Conservation (phyloP, 163 green algal genomes). For the Coccomyxa subellipsoidea region DNA sequence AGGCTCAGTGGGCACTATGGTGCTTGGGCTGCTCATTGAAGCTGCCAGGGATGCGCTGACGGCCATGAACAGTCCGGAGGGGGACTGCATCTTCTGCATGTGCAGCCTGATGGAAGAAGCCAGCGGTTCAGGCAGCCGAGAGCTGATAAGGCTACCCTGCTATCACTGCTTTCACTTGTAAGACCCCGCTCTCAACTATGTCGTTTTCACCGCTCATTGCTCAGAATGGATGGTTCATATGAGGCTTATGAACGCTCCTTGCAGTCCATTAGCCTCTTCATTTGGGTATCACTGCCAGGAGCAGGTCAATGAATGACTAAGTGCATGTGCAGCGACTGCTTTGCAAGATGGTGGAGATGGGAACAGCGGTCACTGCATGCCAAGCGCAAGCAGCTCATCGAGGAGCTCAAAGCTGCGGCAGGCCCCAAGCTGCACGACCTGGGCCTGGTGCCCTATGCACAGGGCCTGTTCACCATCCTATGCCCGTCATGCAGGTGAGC, state of each 20-base stretch:
- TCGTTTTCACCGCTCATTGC: neutral
- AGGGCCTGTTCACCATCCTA: slow-evolving; percentile 13
- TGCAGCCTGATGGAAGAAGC: slow-evolving; percentile 10
- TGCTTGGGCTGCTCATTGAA: slow-evolving; percentile 30
- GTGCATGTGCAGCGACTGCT: slow-evolving; percentile 22
- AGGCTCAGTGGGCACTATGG: slow-evolving; percentile 16
- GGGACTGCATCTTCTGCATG: slow-evolving; percentile 33
- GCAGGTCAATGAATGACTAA: neutral
- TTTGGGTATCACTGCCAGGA: neutral
- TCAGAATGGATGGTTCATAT: neutral
- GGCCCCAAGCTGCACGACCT: neutral
- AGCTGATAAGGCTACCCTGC: slow-evolving; percentile 27
- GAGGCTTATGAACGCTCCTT: neutral
- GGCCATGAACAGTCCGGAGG: slow-evolving; percentile 25
- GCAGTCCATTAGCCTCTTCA: neutral
- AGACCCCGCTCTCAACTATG: neutral
- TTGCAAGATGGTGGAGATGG: slow-evolving; percentile 38
- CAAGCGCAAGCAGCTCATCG: slow-evolving; percentile 14
- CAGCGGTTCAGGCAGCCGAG: neutral
- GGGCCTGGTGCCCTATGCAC: slow-evolving; percentile 3
- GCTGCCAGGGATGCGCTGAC: slow-evolving; percentile 28
- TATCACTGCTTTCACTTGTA: slow-evolving; percentile 39
- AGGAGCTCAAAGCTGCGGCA: slow-evolving; percentile 14
- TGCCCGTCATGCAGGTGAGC: slow-evolving; percentile 19
- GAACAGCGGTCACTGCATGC: slow-evolving; percentile 26